Evolutionary conservation across 495 filamentous ascomycete genomes (phyloP).

Genomic region (Terfezia boudieri): DNA sequence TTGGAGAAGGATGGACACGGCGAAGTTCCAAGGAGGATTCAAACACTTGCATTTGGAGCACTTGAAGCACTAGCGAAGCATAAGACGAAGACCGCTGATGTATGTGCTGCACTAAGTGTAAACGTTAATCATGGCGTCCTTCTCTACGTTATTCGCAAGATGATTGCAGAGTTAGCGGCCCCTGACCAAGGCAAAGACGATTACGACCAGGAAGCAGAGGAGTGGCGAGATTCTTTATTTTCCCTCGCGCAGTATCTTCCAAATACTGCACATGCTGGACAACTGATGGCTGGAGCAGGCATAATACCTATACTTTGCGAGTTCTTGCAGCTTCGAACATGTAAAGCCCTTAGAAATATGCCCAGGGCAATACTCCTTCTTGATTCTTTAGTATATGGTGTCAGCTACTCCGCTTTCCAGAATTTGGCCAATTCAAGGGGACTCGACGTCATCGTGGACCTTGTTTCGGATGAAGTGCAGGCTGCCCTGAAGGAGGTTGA

Average conservation of each 20-base stretch:
- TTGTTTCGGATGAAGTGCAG: slow-evolving; percentile 61
- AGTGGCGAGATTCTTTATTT: slow-evolving; percentile 79
- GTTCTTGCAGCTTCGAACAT: slow-evolving; percentile 61
- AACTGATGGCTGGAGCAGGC: slow-evolving; percentile 59
- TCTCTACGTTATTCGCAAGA: slow-evolving; percentile 79
- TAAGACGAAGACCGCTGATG: slow-evolving; percentile 51
- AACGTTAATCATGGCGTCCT: slow-evolving; percentile 92
- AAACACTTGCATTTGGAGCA: slow-evolving; percentile 60
- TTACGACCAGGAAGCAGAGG: slow-evolving; percentile 41
- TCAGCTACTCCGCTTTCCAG: slow-evolving; percentile 50
- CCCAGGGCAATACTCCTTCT: slow-evolving; percentile 64
- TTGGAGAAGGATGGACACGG: slow-evolving; percentile 41
- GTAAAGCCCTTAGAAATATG: slow-evolving; percentile 58
- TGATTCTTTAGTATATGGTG: slow-evolving; percentile 61
- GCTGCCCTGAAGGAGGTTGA: slow-evolving; percentile 40
- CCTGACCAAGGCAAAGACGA: slow-evolving; percentile 32
- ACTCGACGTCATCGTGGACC: slow-evolving; percentile 62
- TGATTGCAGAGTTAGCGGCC: slow-evolving; percentile 52
- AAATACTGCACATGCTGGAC: slow-evolving; percentile 34
- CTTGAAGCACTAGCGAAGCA: slow-evolving; percentile 66
- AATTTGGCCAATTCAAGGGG: slow-evolving; percentile 57
- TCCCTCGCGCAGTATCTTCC: slow-evolving; percentile 55
- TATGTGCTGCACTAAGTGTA: slow-evolving; percentile 65
- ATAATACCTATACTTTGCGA: slow-evolving; percentile 77
- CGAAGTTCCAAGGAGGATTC: slow-evolving; percentile 44